A percentile compares a stretch with the other conserved stretches of the same genome.
Conservation (phyloP, 495 filamentous ascomycete species). For the Xylaria flabelliformis region DNA sequence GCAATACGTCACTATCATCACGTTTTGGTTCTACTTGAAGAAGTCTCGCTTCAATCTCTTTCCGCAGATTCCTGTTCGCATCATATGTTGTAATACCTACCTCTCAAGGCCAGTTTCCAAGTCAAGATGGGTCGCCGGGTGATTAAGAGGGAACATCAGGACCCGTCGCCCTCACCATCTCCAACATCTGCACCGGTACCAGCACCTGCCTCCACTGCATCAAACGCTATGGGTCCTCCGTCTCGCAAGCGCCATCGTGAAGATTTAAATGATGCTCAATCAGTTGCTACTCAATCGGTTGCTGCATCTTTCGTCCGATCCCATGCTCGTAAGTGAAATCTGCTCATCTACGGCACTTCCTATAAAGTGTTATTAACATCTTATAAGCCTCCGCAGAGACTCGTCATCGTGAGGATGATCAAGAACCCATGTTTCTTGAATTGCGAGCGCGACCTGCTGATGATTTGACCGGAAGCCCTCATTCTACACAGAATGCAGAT, state of each 20-base stretch:
- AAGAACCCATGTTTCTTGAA: conserved; percentile 38
- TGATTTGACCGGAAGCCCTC: conserved; percentile 26
- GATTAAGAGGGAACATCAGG: conserved; percentile 13
- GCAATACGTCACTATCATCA: background rate
- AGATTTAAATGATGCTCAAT: conserved; percentile 27
- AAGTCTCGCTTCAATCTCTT: background rate
- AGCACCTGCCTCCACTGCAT: background rate
- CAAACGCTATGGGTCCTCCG: conserved; percentile 36
- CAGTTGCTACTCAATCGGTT: conserved; percentile 28
- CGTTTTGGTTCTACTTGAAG: background rate
- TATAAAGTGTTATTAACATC: conserved; percentile 3
- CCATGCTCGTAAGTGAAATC: conserved; percentile 38
- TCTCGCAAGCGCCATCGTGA: conserved; percentile 26
- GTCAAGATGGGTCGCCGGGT: background rate
- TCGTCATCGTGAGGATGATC: conserved; percentile 34
- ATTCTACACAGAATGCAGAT: conserved; percentile 37
- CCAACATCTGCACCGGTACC: background rate
- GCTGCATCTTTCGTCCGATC: conserved; percentile 34
- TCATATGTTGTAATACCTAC: background rate
- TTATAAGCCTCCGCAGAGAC: conserved; percentile 37
- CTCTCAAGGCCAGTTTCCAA: background rate
- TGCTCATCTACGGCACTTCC: background rate
- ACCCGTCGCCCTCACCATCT: conserved; percentile 2
- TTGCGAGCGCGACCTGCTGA: conserved; percentile 28
- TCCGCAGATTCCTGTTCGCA: background rate